Evolutionary conservation across 2,329 filamentous ascomycete genomes (phyloP).

Genomic region (Pseudocercospora fuligena): DNA sequence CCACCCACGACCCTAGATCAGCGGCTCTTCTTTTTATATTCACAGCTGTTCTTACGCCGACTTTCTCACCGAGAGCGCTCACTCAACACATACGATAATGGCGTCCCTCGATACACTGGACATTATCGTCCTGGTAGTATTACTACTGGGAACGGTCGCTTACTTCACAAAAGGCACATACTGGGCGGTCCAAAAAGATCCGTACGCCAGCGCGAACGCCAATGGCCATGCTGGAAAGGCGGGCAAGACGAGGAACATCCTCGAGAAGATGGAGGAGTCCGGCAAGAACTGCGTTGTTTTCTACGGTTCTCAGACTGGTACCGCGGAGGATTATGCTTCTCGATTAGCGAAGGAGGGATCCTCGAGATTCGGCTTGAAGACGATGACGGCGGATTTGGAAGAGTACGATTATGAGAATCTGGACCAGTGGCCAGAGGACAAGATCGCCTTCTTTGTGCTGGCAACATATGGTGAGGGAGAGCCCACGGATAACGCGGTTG

Average conservation of each 20-base stretch:
- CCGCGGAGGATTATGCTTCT: constrained; percentile 96
- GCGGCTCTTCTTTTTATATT: constrained; percentile 2
- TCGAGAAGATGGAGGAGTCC: constrained; percentile 94
- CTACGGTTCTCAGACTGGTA: constrained; percentile 98
- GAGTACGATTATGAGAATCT: constrained; percentile 97
- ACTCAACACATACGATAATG: constrained; percentile 61
- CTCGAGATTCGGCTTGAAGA: constrained; percentile 93
- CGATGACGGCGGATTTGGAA: constrained; percentile 97
- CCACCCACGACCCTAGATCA: not conserved
- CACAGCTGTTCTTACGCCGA: constrained; percentile 13
- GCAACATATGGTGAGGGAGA: constrained; percentile 98
- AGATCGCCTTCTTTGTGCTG: constrained; percentile 91
- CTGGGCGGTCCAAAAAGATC: constrained; percentile 87
- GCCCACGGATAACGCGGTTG: constrained; percentile 97
- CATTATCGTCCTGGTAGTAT: constrained; percentile 82
- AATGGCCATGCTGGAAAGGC: constrained; percentile 70
- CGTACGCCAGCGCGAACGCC: constrained; percentile 77
- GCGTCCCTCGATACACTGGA: constrained; percentile 96
- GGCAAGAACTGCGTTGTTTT: constrained; percentile 98
- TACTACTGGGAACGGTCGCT: constrained; percentile 84
- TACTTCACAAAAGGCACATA: constrained; percentile 98
- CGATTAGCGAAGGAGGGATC: constrained; percentile 96
- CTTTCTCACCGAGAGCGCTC: not conserved
- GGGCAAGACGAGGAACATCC: constrained; percentile 85
- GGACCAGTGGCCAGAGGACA: constrained; percentile 85